Conservation (phyloP, 495 filamentous ascomycete genomes). For the Tuber melanosporum region DNA sequence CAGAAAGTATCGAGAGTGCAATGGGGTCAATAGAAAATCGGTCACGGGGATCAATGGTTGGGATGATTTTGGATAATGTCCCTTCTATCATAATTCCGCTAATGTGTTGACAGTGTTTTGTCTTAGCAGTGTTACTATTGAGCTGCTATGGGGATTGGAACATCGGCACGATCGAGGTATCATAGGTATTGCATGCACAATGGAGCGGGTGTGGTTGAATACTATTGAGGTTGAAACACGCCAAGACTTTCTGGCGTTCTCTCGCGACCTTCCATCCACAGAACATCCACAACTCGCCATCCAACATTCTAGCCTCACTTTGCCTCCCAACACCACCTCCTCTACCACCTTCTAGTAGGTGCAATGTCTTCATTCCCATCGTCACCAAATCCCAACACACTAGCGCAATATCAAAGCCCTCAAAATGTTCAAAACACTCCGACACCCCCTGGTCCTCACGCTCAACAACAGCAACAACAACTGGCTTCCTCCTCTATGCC, state of each 20-base stretch:
- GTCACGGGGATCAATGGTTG: not conserved
- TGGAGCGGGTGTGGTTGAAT: not conserved
- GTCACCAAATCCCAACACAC: not conserved
- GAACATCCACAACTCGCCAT: not conserved
- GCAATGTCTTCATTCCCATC: not conserved
- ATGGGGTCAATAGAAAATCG: not conserved
- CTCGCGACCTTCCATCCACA: not conserved
- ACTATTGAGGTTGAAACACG: not conserved
- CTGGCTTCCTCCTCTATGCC: conserved; percentile 37
- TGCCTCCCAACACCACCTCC: not conserved
- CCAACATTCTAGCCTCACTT: not conserved
- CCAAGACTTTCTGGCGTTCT: not conserved
- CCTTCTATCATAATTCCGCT: not conserved
- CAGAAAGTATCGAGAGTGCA: not conserved
- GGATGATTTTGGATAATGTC: not conserved
- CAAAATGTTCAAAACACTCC: conserved; percentile 2
- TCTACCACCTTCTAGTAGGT: not conserved
- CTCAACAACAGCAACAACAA: conserved; percentile 19
- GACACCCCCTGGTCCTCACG: not conserved
- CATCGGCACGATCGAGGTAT: not conserved
- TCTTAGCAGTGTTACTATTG: not conserved
- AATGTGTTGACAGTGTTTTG: not conserved
- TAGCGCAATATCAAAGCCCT: conserved; percentile 3
- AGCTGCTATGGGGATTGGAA: not conserved
- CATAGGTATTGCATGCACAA: not conserved